Evolutionary conservation across 208 protist genomes (phyloP), one percentile per base, ranked within the genome.

Genomic region (Leishmania turanica): DNA sequence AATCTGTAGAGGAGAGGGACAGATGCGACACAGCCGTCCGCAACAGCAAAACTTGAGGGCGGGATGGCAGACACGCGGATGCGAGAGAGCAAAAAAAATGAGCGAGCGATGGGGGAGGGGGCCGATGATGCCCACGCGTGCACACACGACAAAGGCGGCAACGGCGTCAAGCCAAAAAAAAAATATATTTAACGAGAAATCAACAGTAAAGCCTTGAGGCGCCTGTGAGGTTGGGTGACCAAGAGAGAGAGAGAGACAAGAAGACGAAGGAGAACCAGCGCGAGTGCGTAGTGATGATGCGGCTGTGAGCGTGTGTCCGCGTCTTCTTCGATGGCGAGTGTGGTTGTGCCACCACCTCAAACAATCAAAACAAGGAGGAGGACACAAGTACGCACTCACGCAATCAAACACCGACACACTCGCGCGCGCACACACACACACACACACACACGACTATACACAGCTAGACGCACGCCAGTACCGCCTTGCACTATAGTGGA

Each of bases 351-450:
- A 24, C 56, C 56, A 31, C 56, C 51, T 24, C 72, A 77, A 77
- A 34, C 51, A 77, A 31, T 21, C 45, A 73, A 73, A 8, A 73
- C 13, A 47, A 17, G 24, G 9, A 51, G 21, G 6, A 73, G n/a
- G 9, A 19, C 21, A 73, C 7, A 77, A 77, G 53, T 77, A 40
- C 19, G 27, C 51, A 73, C 56, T n/a, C 24, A 54, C 51, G 11
- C 51, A 72, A 45, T 45, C 42, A 45, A 45, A 72, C 31, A 75
- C 40, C 21, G 6, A 27, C 71, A 58, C 49, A 11, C 49, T 24
- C 60, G 1, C 78, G 27, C 78, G 58, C 47, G 75, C 64, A 58
- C 69, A 68, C 80, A 78, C 17, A 78, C 27, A 64, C 19, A n/a
- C 21, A 66, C 31, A 58, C 58, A 78, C 47, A 60, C 66, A 71